These are phyloP conservation scores for Candida tropicalis DNA, from an alignment of 1,139 yeast species.

Conservation along the genomic window DNA sequence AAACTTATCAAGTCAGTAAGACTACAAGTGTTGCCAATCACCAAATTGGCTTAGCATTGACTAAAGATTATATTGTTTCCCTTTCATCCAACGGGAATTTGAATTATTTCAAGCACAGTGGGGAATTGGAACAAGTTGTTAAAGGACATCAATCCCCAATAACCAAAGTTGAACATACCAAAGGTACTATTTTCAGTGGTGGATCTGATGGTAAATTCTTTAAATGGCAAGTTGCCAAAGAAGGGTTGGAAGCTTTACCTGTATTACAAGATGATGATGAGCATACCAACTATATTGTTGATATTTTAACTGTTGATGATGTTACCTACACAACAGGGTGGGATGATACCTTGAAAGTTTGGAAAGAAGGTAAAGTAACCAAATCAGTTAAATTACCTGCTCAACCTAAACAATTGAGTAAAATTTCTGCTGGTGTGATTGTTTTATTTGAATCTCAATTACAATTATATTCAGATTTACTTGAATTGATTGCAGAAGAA, in stretches of 20 bases:
- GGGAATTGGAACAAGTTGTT: slow-evolving; percentile 47
- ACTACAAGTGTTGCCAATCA: slow-evolving; percentile 56
- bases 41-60: slow-evolving; percentile 77
- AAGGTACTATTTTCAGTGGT: slow-evolving; percentile 56
- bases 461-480: slow-evolving; percentile 33
- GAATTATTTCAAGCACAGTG: slow-evolving; percentile 52
- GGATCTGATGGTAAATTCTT: slow-evolving; percentile 80
- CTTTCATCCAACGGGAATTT: slow-evolving; percentile 74
- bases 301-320: slow-evolving; percentile 30
- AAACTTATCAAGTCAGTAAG: slow-evolving; percentile 43
- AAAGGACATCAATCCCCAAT: slow-evolving; percentile 84
- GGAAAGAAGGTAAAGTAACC: slow-evolving; percentile 35
- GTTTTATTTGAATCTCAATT: slow-evolving; percentile 54
- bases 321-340: slow-evolving; percentile 67
- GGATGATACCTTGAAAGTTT: slow-evolving; percentile 76
- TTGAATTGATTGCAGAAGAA: slow-evolving; percentile 24
- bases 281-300: slow-evolving; percentile 64
- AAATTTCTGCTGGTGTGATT: slow-evolving; percentile 29
- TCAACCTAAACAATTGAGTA: slow-evolving; percentile 66
- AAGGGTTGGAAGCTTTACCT: slow-evolving; percentile 27
- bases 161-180: slow-evolving; percentile 46
- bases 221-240: slow-evolving; percentile 51
- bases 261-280: slow-evolving; percentile 20
- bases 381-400: slow-evolving; percentile 38
- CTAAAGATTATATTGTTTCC: slow-evolving; percentile 62